These are phyloP conservation scores for Senecio squalidus DNA, from an alignment of 140 eudicot genomes.

Conservation along the genomic window DNA sequence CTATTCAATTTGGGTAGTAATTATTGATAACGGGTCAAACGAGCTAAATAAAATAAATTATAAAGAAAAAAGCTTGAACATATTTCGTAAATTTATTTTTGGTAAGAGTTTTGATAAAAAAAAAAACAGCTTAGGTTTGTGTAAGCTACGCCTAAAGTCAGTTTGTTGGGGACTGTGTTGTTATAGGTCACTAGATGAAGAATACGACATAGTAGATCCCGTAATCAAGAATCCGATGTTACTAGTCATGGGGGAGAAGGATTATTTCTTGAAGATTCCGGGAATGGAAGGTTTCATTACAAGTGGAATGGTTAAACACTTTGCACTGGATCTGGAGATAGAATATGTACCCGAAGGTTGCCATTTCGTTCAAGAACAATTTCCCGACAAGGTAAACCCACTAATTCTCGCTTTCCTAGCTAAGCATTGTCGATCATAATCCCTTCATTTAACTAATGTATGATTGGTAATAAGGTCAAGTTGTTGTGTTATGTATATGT, in stretches of 20 bases:
- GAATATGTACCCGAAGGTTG: slow-evolving; percentile 47
- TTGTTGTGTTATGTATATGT: too few relatives aligned
- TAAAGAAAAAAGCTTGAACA: too few relatives aligned
- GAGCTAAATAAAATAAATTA: too few relatives aligned
- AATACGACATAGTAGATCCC: slow-evolving; percentile 27
- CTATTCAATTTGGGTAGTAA: too few relatives aligned
- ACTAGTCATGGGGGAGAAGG: slow-evolving; percentile 47
- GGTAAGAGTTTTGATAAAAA: too few relatives aligned
- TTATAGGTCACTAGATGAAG: slow-evolving; percentile 1
- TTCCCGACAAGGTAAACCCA: slow-evolving; percentile 52
- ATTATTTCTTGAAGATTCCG: slow-evolving; percentile 53
- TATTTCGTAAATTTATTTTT: too few relatives aligned
- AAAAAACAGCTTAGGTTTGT: too few relatives aligned
- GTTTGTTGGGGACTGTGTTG: too few relatives aligned
- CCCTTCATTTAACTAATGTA: neutral
- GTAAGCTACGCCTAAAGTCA: too few relatives aligned
- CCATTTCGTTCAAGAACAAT: slow-evolving; percentile 73
- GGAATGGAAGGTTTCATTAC: slow-evolving; percentile 51
- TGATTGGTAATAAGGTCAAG: too few relatives aligned
- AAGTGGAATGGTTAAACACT: slow-evolving; percentile 38
- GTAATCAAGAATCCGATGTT: slow-evolving; percentile 54
- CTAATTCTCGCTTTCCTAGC: slow-evolving; percentile 46
- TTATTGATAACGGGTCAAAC: too few relatives aligned
- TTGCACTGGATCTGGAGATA: slow-evolving; percentile 47
- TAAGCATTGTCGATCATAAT: slow-evolving; percentile 24